These are phyloP conservation scores for Taxillus chinensis DNA, from an alignment of 164 flowering plant species.

Conservation along the genomic window DNA sequence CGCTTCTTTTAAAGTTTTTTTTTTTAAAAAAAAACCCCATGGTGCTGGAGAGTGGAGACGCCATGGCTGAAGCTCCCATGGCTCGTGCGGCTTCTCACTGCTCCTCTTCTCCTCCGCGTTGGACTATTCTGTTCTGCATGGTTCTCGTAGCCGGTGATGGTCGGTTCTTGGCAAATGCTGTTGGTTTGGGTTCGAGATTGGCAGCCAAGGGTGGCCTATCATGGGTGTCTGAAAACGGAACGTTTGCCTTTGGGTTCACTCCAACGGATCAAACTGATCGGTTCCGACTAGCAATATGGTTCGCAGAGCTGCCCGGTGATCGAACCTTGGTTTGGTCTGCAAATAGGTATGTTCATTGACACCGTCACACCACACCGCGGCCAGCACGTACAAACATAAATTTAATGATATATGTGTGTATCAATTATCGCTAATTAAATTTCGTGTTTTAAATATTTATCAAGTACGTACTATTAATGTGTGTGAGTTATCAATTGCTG, in stretches of 20 bases:
- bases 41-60: no score
- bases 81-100: conserved; percentile 4
- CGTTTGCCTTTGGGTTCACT: conserved; percentile 75
- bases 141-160: background rate
- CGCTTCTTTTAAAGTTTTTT: no score
- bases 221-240: conserved; percentile 69
- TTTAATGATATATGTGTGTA: no score
- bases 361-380: no score
- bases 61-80: conserved; percentile 4
- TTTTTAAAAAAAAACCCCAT: no score
- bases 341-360: conserved; percentile 36
- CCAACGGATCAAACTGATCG: conserved; percentile 14
- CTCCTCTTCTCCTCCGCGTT: background rate
- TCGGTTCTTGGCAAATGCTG: conserved; percentile 11
- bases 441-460: no score
- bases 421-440: no score
- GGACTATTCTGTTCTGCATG: conserved; percentile 3
- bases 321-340: conserved; percentile 67
- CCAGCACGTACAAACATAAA: no score
- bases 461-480: no score
- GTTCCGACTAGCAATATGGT: conserved; percentile 63
- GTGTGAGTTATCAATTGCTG: no score
- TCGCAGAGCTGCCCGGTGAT: conserved; percentile 67
- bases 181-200: conserved; percentile 49
- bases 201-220: conserved; percentile 29